Conservation (phyloP, 106 monocot genomes). For the Xerophyta viscosa region DNA sequence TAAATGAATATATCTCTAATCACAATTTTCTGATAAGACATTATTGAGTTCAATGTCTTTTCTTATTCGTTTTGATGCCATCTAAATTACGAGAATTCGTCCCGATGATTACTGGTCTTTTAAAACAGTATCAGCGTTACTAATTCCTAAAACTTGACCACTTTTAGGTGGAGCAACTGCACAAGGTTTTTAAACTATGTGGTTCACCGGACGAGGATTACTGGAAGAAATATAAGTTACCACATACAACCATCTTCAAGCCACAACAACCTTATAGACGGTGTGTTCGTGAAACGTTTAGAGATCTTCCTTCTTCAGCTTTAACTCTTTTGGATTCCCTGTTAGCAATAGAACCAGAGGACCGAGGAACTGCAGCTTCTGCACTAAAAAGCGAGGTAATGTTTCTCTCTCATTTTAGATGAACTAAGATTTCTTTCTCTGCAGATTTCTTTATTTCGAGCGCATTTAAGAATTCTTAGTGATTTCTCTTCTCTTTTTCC, state of each 20-base stretch:
- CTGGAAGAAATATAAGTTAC: constrained; percentile 38
- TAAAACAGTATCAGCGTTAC: no score
- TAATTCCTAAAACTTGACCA: no score
- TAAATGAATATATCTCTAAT: no score
- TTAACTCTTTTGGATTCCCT: constrained; percentile 37
- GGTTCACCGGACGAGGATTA: constrained; percentile 61
- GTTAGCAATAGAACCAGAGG: constrained; percentile 38
- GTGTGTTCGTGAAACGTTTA: constrained; percentile 34
- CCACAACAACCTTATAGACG: constrained; percentile 40
- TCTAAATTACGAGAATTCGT: no score
- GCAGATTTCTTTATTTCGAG: no score
- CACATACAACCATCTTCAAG: constrained; percentile 50
- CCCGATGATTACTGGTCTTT: no score
- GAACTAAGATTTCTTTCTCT: no score
- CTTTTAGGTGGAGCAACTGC: constrained; percentile 57
- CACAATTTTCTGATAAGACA: no score
- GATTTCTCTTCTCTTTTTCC: background rate
- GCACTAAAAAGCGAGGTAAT: constrained; percentile 41
- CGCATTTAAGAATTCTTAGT: no score
- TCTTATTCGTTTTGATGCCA: no score
- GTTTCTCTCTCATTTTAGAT: no score
- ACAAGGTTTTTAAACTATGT: constrained; percentile 63
- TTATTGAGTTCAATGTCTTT: no score
- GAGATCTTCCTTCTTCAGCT: constrained; percentile 40
- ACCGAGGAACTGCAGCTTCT: constrained; percentile 39